These are phyloP conservation scores for Claviceps sp. DNA, from an alignment of 2,329 filamentous ascomycete genomes.

Conservation along the genomic window DNA sequence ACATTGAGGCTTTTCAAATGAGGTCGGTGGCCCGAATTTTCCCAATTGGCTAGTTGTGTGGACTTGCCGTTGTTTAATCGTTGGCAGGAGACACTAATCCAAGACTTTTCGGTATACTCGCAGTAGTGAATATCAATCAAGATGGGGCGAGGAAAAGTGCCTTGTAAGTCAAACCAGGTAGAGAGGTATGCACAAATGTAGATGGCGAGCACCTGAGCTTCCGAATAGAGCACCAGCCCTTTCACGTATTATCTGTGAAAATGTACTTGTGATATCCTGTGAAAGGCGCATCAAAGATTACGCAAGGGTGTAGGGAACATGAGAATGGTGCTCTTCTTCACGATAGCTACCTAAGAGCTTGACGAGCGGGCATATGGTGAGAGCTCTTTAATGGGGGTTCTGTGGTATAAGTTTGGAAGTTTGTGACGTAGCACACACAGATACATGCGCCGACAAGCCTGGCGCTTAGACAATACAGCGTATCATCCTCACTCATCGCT, in stretches of 20 bases:
- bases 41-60: background rate
- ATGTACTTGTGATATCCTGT: background rate
- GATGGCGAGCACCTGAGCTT: background rate
- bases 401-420: background rate
- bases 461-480: background rate
- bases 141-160: background rate
- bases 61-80: no score
- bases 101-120: no score
- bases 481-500: background rate
- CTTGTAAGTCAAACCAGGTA: background rate
- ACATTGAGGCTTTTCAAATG: background rate
- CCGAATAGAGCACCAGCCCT: background rate
- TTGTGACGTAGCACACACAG: background rate
- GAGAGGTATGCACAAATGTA: background rate
- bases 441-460: background rate
- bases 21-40: background rate
- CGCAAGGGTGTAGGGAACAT: background rate
- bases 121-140: no score
- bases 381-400: no score
- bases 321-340: background rate
- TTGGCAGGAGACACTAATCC: no score
- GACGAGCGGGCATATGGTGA: background rate
- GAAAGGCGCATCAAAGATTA: background rate
- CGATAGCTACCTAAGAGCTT: background rate
- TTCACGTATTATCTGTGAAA: background rate